These are phyloP conservation scores for Nymphaea thermarum DNA, from an alignment of 164 flowering plant species.

Conservation along the genomic window DNA sequence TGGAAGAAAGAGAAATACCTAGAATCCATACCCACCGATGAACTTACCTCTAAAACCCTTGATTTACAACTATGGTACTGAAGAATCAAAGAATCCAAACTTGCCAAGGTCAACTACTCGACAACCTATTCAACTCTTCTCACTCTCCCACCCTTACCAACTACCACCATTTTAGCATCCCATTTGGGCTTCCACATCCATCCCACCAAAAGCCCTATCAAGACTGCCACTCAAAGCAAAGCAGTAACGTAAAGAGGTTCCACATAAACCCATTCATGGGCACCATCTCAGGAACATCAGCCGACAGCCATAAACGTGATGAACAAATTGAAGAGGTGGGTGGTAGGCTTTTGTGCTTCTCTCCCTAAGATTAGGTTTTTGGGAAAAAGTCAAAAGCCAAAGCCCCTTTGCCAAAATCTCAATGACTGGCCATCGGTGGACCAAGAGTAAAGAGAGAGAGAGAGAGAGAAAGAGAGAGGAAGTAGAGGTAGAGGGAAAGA, in stretches of 20 bases:
- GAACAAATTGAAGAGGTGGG: too few species aligned
- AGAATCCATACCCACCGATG: not conserved
- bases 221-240: constrained; percentile 57
- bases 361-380: too few species aligned
- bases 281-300: not conserved
- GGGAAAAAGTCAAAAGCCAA: too few species aligned
- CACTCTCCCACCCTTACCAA: constrained; percentile 4
- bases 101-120: constrained; percentile 9
- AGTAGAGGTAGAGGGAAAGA: too few species aligned
- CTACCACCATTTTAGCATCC: constrained; percentile 26
- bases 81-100: constrained; percentile 32
- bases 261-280: not conserved
- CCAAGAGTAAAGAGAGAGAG: too few species aligned
- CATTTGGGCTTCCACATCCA: constrained; percentile 87
- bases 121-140: not conserved
- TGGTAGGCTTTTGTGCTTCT: too few species aligned
- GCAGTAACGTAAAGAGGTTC: constrained; percentile 35
- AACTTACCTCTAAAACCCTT: constrained; percentile 15
- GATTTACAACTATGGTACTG: constrained; percentile 39
- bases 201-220: constrained; percentile 65
- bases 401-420: too few species aligned
- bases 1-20: not conserved
- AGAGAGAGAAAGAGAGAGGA: too few species aligned
- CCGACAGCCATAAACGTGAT: not conserved
- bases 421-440: too few species aligned